Evolutionary conservation across 441 rosid genomes (phyloP).

Genomic region (Corymbia calophylla): DNA sequence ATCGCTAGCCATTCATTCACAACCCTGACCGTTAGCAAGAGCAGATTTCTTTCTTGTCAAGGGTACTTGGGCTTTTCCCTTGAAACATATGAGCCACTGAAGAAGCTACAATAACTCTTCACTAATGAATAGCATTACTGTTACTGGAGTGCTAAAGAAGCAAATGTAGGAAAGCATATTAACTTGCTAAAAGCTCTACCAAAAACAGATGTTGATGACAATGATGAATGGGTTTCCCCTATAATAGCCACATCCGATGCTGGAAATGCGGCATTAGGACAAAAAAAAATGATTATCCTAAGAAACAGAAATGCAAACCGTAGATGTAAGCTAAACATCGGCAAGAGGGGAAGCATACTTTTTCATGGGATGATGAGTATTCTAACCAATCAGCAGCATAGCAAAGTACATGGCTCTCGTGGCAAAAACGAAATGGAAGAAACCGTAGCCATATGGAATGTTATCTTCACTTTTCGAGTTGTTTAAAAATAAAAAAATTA

Average conservation of each 20-base stretch:
- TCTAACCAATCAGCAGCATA: slow-evolving; percentile 92
- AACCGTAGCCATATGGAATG: slow-evolving; percentile 89
- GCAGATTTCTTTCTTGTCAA: background rate
- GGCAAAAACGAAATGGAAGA: slow-evolving; percentile 96
- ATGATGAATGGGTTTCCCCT: background rate
- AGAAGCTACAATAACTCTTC: background rate
- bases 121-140: background rate
- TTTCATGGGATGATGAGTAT: slow-evolving; percentile 72
- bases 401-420: slow-evolving; percentile 99
- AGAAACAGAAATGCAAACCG: background rate
- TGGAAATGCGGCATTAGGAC: background rate
- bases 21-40: slow-evolving; percentile 24
- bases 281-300: background rate
- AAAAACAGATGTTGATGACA: background rate
- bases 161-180: background rate
- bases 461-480: slow-evolving; percentile 42
- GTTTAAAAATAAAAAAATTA: slow-evolving; percentile 3
- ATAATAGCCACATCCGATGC: background rate
- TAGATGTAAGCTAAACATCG: background rate
- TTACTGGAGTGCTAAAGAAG: background rate
- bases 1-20: slow-evolving; percentile 94
- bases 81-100: background rate
- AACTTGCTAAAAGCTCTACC: background rate
- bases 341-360: slow-evolving; percentile 29
- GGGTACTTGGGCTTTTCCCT: background rate